Conservation (phyloP, 2,329 filamentous ascomycete genomes). For the Fusarium torreyae region DNA sequence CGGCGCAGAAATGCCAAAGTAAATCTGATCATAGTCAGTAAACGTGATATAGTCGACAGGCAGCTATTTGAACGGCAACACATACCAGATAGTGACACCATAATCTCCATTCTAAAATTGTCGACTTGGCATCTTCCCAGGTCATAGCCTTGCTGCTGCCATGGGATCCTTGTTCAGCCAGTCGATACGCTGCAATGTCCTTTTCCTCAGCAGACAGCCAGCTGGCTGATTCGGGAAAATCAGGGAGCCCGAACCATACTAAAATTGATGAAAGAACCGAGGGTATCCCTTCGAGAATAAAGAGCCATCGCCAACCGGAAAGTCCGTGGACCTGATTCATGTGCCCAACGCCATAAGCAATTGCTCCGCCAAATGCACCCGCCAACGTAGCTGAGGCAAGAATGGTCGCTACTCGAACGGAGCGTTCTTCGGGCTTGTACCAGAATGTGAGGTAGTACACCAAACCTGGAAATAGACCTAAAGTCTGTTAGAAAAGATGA, state of each 20-base stretch:
- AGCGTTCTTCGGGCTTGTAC: slow-evolving; percentile 79
- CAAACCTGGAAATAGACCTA: slow-evolving; percentile 44
- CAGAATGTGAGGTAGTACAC: slow-evolving; percentile 72
- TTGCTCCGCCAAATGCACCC: slow-evolving; percentile 78
- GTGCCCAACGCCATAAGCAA: slow-evolving; percentile 78
- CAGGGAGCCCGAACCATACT: slow-evolving; percentile 77
- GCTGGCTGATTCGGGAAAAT: slow-evolving; percentile 74
- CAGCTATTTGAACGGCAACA: accelerated
- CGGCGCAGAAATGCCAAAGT: slow-evolving; percentile 65
- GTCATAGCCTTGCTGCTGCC: slow-evolving; percentile 73
- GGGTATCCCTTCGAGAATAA: slow-evolving; percentile 72
- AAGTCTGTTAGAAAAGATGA: slow-evolving; percentile 57
- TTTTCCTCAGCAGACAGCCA: slow-evolving; percentile 73
- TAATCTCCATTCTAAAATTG: slow-evolving; percentile 73
- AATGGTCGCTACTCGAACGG: slow-evolving; percentile 75
- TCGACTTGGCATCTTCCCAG: slow-evolving; percentile 77
- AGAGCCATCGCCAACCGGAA: slow-evolving; percentile 76
- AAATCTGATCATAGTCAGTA: slow-evolving; percentile 48
- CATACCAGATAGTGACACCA: slow-evolving; percentile 72
- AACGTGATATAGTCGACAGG: background rate
- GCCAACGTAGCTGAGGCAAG: slow-evolving; percentile 77
- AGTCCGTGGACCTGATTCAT: slow-evolving; percentile 75
- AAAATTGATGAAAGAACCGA: slow-evolving; percentile 73
- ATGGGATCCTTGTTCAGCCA: slow-evolving; percentile 53
- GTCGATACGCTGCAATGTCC: slow-evolving; percentile 60